phyloP scores from a whole-genome alignment of 1,284 basidiomycete species.

The Cutaneotrichosporon sp. region DNA sequence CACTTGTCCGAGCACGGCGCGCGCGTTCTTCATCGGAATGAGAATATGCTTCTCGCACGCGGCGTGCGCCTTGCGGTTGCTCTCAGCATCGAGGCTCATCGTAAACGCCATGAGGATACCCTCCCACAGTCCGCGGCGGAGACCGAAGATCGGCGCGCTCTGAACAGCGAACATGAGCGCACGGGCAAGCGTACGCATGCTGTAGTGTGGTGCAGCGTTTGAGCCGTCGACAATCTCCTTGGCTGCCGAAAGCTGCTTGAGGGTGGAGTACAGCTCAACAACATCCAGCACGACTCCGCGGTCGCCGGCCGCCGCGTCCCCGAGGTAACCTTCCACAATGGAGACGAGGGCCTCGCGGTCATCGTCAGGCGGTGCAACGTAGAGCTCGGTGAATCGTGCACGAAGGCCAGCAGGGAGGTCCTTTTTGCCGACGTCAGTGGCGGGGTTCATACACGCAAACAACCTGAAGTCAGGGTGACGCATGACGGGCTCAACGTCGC shows the following conservation, averaged over 20 bases:
- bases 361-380: conserved; percentile 87
- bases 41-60: conserved; percentile 80
- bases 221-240: conserved; percentile 92
- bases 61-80: conserved; percentile 65
- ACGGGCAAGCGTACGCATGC: conserved; percentile 91
- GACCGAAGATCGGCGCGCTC: conserved; percentile 71
- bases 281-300: conserved; percentile 84
- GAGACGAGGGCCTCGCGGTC: conserved; percentile 85
- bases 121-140: conserved; percentile 89
- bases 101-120: conserved; percentile 97
- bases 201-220: conserved; percentile 94
- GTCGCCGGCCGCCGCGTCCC: conserved; percentile 77
- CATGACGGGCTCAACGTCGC: conserved; percentile 82
- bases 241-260: conserved; percentile 74
- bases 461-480: conserved; percentile 94
- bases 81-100: conserved; percentile 82
- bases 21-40: conserved; percentile 74
- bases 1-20: conserved; percentile 69
- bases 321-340: conserved; percentile 90
- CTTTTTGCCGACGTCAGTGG: conserved; percentile 97
- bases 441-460: conserved; percentile 99
- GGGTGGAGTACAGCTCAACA: conserved; percentile 82
- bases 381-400: conserved; percentile 91
- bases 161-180: conserved; percentile 89
- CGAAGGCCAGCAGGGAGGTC: conserved; percentile 89